Conservation (phyloP, 208 protist species). For the Naegleria gruberi region DNA sequence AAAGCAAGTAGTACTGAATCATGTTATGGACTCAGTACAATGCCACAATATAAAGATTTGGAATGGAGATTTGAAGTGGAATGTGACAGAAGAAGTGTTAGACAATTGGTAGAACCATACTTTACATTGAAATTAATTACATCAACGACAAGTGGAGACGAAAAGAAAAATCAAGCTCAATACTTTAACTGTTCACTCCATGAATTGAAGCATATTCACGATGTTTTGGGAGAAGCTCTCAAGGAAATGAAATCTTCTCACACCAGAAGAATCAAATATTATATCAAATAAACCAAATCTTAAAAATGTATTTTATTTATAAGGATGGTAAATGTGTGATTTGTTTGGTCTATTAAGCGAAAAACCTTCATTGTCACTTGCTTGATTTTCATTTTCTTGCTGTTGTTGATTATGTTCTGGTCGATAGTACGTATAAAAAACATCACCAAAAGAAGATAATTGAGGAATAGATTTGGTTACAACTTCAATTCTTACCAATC, state of each 20-base stretch:
- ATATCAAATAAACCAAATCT: not conserved
- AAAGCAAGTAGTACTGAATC: not conserved
- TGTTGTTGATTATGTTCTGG: no score
- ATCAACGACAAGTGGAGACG: not conserved
- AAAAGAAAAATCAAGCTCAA: not conserved
- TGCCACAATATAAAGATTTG: not conserved
- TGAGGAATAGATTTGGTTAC: not conserved
- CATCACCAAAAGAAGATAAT: not conserved
- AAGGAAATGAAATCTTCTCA: conserved; percentile 15
- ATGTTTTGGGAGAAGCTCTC: conserved; percentile 15
- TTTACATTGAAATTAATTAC: not conserved
- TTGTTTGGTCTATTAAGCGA: not conserved
- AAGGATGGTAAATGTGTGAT: not conserved
- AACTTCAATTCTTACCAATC: not conserved
- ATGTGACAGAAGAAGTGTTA: not conserved
- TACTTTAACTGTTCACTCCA: not conserved
- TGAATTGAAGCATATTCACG: not conserved
- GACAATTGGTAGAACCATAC: not conserved
- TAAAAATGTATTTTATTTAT: not conserved
- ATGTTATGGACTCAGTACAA: not conserved
- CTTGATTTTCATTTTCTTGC: not conserved
- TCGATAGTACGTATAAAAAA: not conserved
- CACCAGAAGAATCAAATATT: not conserved
- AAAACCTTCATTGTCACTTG: not conserved
- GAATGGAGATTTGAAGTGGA: conserved; percentile 14